Base-by-base conservation (phyloP, 805 yeast species). In the Candida lessepsii region DNA sequence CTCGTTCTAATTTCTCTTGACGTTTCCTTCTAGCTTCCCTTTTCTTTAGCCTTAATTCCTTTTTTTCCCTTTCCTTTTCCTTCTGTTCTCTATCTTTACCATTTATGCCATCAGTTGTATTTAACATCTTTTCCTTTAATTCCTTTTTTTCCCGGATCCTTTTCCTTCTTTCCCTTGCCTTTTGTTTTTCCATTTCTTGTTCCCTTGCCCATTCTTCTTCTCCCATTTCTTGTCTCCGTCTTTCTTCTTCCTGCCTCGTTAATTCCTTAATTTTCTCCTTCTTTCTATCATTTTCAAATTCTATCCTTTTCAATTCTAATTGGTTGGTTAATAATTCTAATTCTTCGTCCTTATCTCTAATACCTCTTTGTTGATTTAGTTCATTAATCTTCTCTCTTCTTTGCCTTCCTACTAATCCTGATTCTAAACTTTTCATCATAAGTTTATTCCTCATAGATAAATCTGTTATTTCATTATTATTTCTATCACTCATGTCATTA, bases 1-100 rank as follows among this genome's bases (percentile, higher is more conserved):
- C 48, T 30, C 26, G 14, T 29, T 36, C 35, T 3, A 15, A 9
- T 18, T 39, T 28, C 24, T 32, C 38, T 29, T 37, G 33, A 26
- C 13, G 17, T 32, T 30, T 37, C 32, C 21, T 24, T 41, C 11
- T 24, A 16, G 15, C 30, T 18, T 41, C 36, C 18, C 37, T 29
- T 23, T 21, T 26, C 10, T 24, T 30, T n/a, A n/a, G n/a, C n/a
- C n/a, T n/a, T n/a, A n/a, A n/a, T 26, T 33, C 15, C 14, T 26
- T 27, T 35, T 29, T 29, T 42, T 33, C 29, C 24, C 9, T 9
- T 8, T 9, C 24, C 29, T 23, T 18, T 20, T 31, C 14, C 17
- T 37, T 21, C 35, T 29, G 29, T 35, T 5, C 29, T 13, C 15
- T 31, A 29, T 34, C 9, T 31, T 31, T 40, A n/a, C n/a, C n/a